These are phyloP conservation scores for Thelephora aurantiotincta DNA, from an alignment of 768 basidiomycete genomes.

Conservation along the genomic window DNA sequence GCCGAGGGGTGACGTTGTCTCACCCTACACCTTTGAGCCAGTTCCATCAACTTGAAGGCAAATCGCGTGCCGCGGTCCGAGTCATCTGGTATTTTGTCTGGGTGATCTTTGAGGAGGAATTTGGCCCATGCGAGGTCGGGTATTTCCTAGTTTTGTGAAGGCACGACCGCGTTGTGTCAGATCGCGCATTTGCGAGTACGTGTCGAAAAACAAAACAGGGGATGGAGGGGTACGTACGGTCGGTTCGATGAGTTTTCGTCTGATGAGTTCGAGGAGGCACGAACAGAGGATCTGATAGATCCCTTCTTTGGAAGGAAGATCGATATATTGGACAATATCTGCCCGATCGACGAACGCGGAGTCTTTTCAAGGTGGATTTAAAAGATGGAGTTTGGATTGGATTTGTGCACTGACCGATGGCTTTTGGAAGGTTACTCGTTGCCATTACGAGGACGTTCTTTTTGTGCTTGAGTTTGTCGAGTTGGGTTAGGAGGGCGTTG, in stretches of 20 bases:
- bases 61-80: slow-evolving; percentile 38
- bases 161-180: slow-evolving; percentile 38
- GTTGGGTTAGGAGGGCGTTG: slow-evolving; percentile 90
- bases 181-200: neutral
- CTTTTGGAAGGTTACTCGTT: slow-evolving; percentile 88
- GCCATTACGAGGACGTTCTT: slow-evolving; percentile 95
- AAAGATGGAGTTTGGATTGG: neutral
- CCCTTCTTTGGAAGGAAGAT: slow-evolving; percentile 80
- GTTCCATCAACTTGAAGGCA: slow-evolving; percentile 41
- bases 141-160: slow-evolving; percentile 48
- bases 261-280: slow-evolving; percentile 69
- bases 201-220: neutral
- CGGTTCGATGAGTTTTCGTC: slow-evolving; percentile 51
- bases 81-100: slow-evolving; percentile 12
- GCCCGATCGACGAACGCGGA: slow-evolving; percentile 94
- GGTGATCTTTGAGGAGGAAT: slow-evolving; percentile 3
- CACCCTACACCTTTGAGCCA: slow-evolving; percentile 77
- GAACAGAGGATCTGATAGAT: slow-evolving; percentile 85
- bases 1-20: slow-evolving; percentile 18
- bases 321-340: slow-evolving; percentile 91
- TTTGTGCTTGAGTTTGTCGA: slow-evolving; percentile 86
- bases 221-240: slow-evolving; percentile 30
- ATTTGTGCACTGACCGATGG: slow-evolving; percentile 53
- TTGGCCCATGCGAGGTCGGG: slow-evolving; percentile 19
- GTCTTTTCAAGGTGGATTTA: slow-evolving; percentile 32